Conservation (phyloP, 768 basidiomycete genomes). For the Tricholoma flavovirens region DNA sequence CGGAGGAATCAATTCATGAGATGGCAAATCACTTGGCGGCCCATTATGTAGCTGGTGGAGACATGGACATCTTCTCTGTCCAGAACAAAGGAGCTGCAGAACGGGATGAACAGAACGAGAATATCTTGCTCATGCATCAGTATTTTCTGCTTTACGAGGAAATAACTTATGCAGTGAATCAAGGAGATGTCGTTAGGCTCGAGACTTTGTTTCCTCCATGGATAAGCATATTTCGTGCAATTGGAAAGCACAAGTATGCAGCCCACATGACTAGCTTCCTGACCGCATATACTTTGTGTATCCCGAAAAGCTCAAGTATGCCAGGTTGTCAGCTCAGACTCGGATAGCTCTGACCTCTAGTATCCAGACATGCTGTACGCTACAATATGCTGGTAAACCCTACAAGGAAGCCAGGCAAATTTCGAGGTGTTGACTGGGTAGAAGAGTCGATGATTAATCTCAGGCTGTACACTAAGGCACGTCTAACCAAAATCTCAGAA, state of each 20-base stretch:
- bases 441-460: constrained; percentile 33
- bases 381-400: constrained; percentile 30
- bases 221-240: constrained; percentile 6
- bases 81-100: not conserved
- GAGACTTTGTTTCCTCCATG: constrained; percentile 9
- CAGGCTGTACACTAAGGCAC: constrained; percentile 33
- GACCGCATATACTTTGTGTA: constrained; percentile 2
- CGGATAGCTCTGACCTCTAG: not conserved
- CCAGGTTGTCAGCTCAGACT: not conserved
- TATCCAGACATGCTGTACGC: constrained; percentile 14
- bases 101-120: constrained; percentile 28
- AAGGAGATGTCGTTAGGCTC: constrained; percentile 9
- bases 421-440: constrained; percentile 31
- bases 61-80: constrained; percentile 1
- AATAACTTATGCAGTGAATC: constrained; percentile 18
- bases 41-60: constrained; percentile 13
- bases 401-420: constrained; percentile 22
- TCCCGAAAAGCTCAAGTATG: not conserved
- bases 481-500: not conserved
- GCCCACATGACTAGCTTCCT: constrained; percentile 6
- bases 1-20: constrained; percentile 14
- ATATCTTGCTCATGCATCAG: constrained; percentile 24
- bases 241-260: constrained; percentile 12
- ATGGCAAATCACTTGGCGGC: constrained; percentile 18
- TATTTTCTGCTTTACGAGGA: constrained; percentile 36